A percentile compares a stretch with the other conserved stretches of the same genome.
Evolutionary conservation across 306 rosid genomes (phyloP).

Genomic region (Casuarina glauca): DNA sequence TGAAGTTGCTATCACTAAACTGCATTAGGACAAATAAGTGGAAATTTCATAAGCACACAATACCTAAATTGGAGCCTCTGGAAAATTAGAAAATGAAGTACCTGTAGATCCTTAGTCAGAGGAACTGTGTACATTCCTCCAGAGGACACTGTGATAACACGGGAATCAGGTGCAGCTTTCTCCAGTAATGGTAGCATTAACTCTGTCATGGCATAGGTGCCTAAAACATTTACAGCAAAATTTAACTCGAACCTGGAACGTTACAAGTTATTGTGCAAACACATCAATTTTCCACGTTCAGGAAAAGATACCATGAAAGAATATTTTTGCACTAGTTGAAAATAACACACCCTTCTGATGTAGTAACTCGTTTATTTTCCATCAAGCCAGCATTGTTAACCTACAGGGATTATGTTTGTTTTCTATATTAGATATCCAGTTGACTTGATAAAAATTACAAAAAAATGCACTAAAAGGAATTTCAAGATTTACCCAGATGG

Average conservation of each 20-base stretch:
- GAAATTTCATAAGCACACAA: constrained; percentile 12
- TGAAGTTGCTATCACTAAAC: constrained; percentile 56
- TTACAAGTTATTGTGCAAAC: constrained; percentile 15
- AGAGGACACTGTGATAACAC: constrained; percentile 87
- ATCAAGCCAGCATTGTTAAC: constrained; percentile 88
- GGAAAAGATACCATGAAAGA: not conserved
- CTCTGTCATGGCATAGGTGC: constrained; percentile 76
- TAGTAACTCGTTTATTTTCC: constrained; percentile 65
- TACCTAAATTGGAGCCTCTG: not conserved
- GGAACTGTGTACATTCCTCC: constrained; percentile 94
- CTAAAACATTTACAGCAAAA: constrained; percentile 82
- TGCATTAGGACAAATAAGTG: constrained; percentile 32
- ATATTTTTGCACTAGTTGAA: not conserved
- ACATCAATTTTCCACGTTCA: not conserved
- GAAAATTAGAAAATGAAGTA: constrained; percentile 21
- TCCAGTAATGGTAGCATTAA: constrained; percentile 68
- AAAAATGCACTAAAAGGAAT: not conserved
- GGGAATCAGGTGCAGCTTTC: constrained; percentile 93
- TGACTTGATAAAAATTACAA: not conserved
- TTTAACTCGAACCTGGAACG: constrained; percentile 71
- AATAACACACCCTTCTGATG: constrained; percentile 77
- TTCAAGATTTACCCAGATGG: not conserved
- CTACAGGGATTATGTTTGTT: constrained; percentile 36
- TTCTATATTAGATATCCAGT: constrained; percentile 26
- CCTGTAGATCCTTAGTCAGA: constrained; percentile 80